Percentiles rank a stretch among this genome's conserved stretches.
Conservation (phyloP, 1,284 basidiomycete genomes). For the Phenoliferia sp. region DNA sequence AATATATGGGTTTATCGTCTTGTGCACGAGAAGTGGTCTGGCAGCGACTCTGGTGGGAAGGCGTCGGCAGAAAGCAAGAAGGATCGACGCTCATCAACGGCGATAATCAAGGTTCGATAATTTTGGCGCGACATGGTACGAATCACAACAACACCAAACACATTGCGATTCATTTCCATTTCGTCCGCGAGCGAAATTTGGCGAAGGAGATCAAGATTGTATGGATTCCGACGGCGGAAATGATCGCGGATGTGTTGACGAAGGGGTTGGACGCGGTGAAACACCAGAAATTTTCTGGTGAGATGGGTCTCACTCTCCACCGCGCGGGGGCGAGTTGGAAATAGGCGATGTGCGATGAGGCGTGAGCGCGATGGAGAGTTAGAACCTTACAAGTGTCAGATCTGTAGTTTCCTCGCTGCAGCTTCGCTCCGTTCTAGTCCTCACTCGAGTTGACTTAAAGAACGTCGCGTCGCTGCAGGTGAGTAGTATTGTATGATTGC, state of each 20-base stretch:
- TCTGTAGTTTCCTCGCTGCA: too few relatives aligned
- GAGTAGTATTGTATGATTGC: too few relatives aligned
- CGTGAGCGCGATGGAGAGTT: too few relatives aligned
- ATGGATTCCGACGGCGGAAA: constrained; percentile 28
- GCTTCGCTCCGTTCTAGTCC: too few relatives aligned
- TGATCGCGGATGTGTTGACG: constrained; percentile 33
- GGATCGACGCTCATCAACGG: constrained; percentile 26
- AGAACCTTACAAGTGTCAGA: too few relatives aligned
- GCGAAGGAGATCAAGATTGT: constrained; percentile 12
- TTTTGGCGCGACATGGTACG: constrained; percentile 29
- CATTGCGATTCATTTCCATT: constrained; percentile 39
- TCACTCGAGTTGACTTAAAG: too few relatives aligned
- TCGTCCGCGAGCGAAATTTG: constrained; percentile 32
- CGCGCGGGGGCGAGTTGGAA: constrained; percentile 1
- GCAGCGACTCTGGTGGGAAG: constrained; percentile 38
- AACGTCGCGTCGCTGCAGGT: too few relatives aligned
- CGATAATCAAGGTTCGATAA: constrained; percentile 39
- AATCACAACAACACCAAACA: constrained; percentile 38
- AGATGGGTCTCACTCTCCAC: not conserved
- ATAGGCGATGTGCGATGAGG: too few relatives aligned
- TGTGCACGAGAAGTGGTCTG: constrained; percentile 46
- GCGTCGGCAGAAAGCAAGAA: constrained; percentile 27
- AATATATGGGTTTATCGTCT: constrained; percentile 51
- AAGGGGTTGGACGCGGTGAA: constrained; percentile 16
- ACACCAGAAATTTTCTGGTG: not conserved